These are phyloP conservation scores for Candida sanyaensis DNA, from an alignment of 1,139 yeast genomes.

Conservation along the genomic window DNA sequence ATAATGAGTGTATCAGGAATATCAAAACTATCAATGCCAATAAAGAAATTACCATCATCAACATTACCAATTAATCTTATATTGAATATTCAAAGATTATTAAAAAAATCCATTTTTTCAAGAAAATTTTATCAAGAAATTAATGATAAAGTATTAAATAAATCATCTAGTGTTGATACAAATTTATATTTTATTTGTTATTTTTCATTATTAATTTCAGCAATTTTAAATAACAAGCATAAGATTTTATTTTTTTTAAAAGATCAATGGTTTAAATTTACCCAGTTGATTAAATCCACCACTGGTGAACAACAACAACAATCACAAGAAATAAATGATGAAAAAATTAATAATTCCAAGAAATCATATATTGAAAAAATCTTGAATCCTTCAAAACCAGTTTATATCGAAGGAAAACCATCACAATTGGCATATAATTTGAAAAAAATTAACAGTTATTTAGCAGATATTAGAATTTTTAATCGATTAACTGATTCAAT, in stretches of 20 bases:
- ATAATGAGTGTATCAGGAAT: constrained; percentile 6
- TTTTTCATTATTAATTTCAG: constrained; percentile 41
- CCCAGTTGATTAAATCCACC: constrained; percentile 11
- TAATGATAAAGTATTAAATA: constrained; percentile 40
- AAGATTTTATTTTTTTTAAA: constrained; percentile 31
- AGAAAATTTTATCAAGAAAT: constrained; percentile 46
- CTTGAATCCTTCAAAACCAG: constrained; percentile 6
- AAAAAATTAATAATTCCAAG: background rate
- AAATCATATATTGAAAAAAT: background rate
- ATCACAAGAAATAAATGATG: background rate
- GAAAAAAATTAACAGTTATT: constrained; percentile 43
- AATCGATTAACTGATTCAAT: constrained; percentile 55
- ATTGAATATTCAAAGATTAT: constrained; percentile 21
- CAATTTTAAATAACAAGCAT: constrained; percentile 41
- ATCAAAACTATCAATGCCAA: constrained; percentile 2
- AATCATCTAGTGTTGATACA: constrained; percentile 39
- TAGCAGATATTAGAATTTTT: constrained; percentile 56
- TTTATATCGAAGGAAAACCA: constrained; percentile 8
- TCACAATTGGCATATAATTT: constrained; percentile 41
- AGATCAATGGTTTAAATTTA: constrained; percentile 26
- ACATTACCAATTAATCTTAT: constrained; percentile 20
- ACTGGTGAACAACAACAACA: constrained; percentile 15
- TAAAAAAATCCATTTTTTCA: constrained; percentile 30
- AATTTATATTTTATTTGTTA: constrained; percentile 48
- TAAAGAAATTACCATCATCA: background rate